Evolutionary conservation across 208 protist species (phyloP).

Genomic region (Leptomonas seymouri): DNA sequence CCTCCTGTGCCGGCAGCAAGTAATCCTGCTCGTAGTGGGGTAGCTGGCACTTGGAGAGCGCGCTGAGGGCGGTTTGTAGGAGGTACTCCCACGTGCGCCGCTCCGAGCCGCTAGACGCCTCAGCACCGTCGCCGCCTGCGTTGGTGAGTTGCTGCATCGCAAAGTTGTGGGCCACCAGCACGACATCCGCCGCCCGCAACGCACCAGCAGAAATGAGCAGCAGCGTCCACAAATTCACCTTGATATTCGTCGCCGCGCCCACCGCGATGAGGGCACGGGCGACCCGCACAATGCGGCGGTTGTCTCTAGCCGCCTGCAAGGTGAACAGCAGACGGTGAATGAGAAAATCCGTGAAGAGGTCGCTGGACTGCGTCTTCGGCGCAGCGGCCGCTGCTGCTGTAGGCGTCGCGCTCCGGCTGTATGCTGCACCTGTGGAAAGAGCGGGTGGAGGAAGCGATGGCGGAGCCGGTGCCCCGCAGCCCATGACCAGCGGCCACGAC

Average conservation of each 20-base stretch:
- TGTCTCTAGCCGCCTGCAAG: conserved; percentile 54
- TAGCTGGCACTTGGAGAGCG: conserved; percentile 77
- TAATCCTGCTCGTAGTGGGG: conserved; percentile 61
- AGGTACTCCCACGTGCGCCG: conserved; percentile 65
- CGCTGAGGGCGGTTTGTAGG: conserved; percentile 69
- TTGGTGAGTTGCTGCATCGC: conserved; percentile 30
- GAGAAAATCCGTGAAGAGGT: conserved; percentile 23
- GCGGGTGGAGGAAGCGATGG: conserved; percentile 5
- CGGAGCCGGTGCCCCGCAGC: background rate
- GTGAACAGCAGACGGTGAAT: conserved; percentile 58
- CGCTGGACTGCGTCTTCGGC: background rate
- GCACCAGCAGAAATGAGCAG: conserved; percentile 74
- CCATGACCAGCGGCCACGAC: background rate
- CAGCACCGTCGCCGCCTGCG: conserved; percentile 4
- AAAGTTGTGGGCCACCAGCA: conserved; percentile 44
- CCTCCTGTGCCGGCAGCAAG: conserved; percentile 44
- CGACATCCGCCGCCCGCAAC: conserved; percentile 55
- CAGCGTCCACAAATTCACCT: conserved; percentile 63
- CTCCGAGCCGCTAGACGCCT: conserved; percentile 20
- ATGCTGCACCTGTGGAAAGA: background rate
- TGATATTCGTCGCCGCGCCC: conserved; percentile 25
- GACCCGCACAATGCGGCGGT: conserved; percentile 47
- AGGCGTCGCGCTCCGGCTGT: too few species aligned
- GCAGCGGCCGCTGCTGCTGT: background rate
- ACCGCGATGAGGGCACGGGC: conserved; percentile 48